Percentiles rank a stretch among this genome's conserved stretches.
Conservation (phyloP, 805 yeast genomes). For the Cyberlindnera americana region DNA sequence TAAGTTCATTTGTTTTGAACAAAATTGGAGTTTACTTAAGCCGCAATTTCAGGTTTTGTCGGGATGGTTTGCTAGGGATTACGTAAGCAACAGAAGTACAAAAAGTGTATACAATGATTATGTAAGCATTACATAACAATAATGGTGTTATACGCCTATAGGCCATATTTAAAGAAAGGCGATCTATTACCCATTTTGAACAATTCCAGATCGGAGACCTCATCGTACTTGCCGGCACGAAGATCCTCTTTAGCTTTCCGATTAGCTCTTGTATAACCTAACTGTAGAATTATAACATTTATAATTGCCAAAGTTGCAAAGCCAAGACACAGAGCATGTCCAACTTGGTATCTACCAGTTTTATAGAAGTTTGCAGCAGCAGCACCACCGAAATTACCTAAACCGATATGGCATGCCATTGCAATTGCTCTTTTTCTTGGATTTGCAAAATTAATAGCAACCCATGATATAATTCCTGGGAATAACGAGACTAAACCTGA, state of each 20-base stretch:
- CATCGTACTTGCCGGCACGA: conserved; percentile 32
- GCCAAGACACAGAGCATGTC: conserved; percentile 34
- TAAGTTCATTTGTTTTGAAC: too few species aligned
- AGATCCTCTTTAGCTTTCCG: conserved; percentile 27
- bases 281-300: conserved; percentile 21
- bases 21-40: neutral
- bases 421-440: conserved; percentile 37
- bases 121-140: too few species aligned
- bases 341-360: conserved; percentile 29
- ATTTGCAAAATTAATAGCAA: conserved; percentile 35
- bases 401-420: conserved; percentile 37
- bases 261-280: conserved; percentile 28
- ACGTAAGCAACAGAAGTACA: too few species aligned
- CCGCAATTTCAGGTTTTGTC: conserved; percentile 4
- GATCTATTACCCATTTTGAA: conserved; percentile 42
- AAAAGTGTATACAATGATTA: too few species aligned
- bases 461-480: conserved; percentile 37
- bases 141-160: neutral
- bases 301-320: conserved; percentile 32
- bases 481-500: conserved; percentile 32
- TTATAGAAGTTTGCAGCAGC: conserved; percentile 34
- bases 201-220: conserved; percentile 29
- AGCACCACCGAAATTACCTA: conserved; percentile 38
- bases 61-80: neutral
- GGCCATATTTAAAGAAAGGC: conserved; percentile 37